Percentiles rank a stretch among this genome's conserved stretches.
phyloP scores from a whole-genome alignment of 2,329 filamentous ascomycete genomes.

The Ceratocystis diversiconidia region DNA sequence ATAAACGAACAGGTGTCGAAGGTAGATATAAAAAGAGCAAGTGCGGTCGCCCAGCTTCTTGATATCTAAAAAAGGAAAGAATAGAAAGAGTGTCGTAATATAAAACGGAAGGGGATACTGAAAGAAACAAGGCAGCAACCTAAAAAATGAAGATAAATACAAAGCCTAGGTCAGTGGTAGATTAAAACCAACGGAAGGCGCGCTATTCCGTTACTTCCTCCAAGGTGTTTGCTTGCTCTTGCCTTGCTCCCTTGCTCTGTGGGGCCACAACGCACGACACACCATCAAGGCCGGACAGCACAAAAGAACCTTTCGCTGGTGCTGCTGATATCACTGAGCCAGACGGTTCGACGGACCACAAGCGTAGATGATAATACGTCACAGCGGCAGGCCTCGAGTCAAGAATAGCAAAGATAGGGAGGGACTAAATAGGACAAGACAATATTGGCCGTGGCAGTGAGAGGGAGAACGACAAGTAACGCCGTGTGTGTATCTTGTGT shows the following conservation, averaged over 20 bases:
- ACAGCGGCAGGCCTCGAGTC: conserved; percentile 2
- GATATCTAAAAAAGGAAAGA: too few relatives aligned
- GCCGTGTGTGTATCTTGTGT: neutral
- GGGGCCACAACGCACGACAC: conserved; percentile 5
- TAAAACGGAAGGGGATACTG: neutral
- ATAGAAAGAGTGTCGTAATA: too few relatives aligned
- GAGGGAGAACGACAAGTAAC: neutral
- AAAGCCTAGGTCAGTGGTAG: neutral
- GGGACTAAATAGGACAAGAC: neutral
- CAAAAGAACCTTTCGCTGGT: neutral
- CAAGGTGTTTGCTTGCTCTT: neutral
- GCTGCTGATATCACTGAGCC: neutral
- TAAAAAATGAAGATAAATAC: conserved; percentile 1
- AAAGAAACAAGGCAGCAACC: neutral
- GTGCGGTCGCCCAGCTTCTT: too few relatives aligned
- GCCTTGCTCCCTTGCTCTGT: neutral
- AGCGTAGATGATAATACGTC: neutral
- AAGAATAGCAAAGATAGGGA: neutral
- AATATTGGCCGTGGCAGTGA: neutral
- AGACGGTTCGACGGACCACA: neutral
- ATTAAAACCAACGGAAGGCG: neutral
- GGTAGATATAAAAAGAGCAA: neutral
- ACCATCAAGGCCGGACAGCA: neutral
- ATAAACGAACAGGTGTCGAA: neutral
- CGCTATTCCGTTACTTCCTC: neutral